These are phyloP conservation scores for Antitrichia curtipendula DNA, from an alignment of 225 moss, liverwort and hornwort genomes.

Conservation along the genomic window DNA sequence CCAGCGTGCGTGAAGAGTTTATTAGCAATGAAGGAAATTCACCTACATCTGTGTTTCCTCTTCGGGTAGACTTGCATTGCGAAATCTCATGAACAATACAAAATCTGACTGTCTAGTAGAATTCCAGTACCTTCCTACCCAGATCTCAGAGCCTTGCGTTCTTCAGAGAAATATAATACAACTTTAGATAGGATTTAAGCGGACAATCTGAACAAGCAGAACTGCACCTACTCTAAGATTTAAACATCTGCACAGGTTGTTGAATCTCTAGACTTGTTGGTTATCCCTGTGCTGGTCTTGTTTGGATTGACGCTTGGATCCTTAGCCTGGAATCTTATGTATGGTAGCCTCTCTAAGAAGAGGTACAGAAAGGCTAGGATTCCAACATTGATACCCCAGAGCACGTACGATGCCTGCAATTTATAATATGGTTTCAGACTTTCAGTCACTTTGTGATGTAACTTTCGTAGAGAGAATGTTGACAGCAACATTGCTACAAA, in stretches of 20 bases:
- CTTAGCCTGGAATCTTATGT: background rate
- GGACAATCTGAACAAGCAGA: background rate
- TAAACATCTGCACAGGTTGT: background rate
- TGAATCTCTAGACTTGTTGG: background rate
- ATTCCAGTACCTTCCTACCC: background rate
- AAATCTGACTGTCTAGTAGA: background rate
- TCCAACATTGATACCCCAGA: slow-evolving; percentile 9
- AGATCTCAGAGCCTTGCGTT: background rate
- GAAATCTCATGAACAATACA: background rate
- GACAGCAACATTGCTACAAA: background rate
- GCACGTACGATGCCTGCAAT: slow-evolving; percentile 9
- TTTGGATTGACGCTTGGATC: background rate
- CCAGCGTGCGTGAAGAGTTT: background rate
- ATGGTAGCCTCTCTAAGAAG: background rate
- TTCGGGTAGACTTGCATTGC: background rate
- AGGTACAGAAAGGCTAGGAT: slow-evolving; percentile 14
- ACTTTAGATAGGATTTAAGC: background rate
- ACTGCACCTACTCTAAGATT: background rate
- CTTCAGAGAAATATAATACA: too few relatives aligned
- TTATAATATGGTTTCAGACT: background rate
- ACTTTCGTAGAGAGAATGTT: background rate
- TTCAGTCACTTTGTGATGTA: background rate
- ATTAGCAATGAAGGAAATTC: background rate
- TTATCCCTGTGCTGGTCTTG: background rate
- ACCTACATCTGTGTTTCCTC: background rate